Evolutionary conservation across 2,329 filamentous ascomycete genomes (phyloP), one percentile per base, ranked within the genome.

Genomic region (Penicillium expansum): DNA sequence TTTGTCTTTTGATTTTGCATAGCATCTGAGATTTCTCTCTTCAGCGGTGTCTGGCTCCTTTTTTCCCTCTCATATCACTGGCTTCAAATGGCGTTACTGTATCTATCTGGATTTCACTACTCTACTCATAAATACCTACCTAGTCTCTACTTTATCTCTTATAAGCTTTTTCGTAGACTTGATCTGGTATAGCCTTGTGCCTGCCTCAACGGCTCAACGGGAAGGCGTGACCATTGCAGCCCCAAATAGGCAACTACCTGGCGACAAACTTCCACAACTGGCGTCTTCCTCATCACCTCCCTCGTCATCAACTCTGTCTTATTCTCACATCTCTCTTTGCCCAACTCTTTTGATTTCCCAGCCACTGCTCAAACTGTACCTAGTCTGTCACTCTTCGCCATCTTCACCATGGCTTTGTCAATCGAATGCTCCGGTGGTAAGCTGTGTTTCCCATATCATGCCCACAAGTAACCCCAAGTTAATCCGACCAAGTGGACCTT

Each of bases 11-110:
- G 55, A 16, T 60, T 62, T 65, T 65, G 65, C 59, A 67, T 67
- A 67, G 65, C 66, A 67, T 62, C 61, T 61, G 58, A 58, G 49
- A 44, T 52, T 18, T 62, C 63, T 63, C 54, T 65, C 61, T 59
- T 63, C 61, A 64, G 64, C 62, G 62, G 44, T 64, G 43, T 52
- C 58, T 37, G 32, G 32, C 48, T n/a, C 1, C 11, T 56, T 41
- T 35, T 55, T 32, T 24, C 35, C 43, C 13, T 52, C 45, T 49
- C 11, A 41, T 52, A 45, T 55, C 39, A 49, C 20, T 52, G 54
- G 32, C 20, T 54, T 47, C 24, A 13, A 24, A 13, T 49, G 52
- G 62, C 48, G 60, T 55, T 58, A 24, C n/a, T 49, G 27, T 60
- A 47, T 42, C 20, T 49, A 52, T 45, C 43, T 45, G 27, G 51